Evolutionary conservation across 768 basidiomycete species (phyloP), one percentile per base, ranked within the genome.

Genomic region (Boletus barrowsii): DNA sequence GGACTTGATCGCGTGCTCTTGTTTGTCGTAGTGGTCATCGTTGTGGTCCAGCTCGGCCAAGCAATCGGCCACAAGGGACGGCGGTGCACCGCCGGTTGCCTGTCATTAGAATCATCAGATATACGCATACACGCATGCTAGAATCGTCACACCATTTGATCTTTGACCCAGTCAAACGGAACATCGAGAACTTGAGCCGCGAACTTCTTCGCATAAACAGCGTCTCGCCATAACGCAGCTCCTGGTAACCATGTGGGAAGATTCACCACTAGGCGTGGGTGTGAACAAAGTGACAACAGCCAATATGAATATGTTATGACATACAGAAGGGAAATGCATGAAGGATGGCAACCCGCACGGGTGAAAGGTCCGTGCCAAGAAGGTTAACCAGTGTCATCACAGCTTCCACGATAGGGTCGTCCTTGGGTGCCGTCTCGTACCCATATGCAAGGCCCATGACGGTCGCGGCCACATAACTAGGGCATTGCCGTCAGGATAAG

Each of bases 161-260:
- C 55, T 35, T 68, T 62, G 29, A 59, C 65, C 51, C 66, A 56
- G 32, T 64, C 52, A 43, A 67, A 67, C 22, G 66, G 65, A 14
- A 41, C 54, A 29, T 68, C 47, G 17, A 69, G 48, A 14, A 64
- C 62, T 29, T 54, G 54, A 20, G 42, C 41, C 17, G 59, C 65
- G 9, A 68, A 54, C 30, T 35, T 37, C 18, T 54, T 58, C 15
- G 48, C 58, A 15, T 59, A 33, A 2, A 22, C 10, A 33, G 62
- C 68, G 15, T 65, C 51, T 10, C 54, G 53, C 36, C 62, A 64
- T 17, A 62, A 54, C 11, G 22, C 57, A 17, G 59, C 45, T 20
- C 62, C 68, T 2, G 68, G 67, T 10, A 68, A 52, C 65, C 66
- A 69, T 9, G 47, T 39, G 3, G 68, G 67, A 68, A 68, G 44